Conservation (phyloP, 495 filamentous ascomycete species). For the Cryomyces antarcticus region DNA sequence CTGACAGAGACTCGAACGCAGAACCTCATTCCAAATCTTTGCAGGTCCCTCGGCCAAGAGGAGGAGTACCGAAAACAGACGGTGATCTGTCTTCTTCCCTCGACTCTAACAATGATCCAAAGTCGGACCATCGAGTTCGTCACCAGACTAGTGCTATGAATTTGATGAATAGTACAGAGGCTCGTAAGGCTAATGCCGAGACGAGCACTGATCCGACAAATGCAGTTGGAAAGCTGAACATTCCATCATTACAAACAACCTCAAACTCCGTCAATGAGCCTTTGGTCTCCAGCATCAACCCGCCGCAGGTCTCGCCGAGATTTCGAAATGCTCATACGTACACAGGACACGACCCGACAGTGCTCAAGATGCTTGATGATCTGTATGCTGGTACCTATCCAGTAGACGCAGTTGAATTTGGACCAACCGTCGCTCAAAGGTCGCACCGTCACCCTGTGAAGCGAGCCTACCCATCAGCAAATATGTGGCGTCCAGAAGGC, state of each 20-base stretch:
- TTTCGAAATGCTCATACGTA: conserved; percentile 43
- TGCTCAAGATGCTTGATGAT: conserved; percentile 67
- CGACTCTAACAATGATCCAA: conserved; percentile 7
- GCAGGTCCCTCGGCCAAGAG: neutral
- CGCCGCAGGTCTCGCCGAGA: conserved; percentile 4
- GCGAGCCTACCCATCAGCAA: conserved; percentile 26
- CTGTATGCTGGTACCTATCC: conserved; percentile 86
- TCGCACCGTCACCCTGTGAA: conserved; percentile 41
- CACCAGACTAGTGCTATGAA: conserved; percentile 67
- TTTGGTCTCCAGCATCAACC: neutral
- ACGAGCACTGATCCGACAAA: conserved; percentile 62
- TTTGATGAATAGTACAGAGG: conserved; percentile 57
- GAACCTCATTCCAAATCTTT: neutral
- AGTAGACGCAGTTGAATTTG: conserved; percentile 55
- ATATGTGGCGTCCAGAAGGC: conserved; percentile 68
- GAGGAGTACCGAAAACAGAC: conserved; percentile 7
- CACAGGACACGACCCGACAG: conserved; percentile 68
- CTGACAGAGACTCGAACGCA: neutral
- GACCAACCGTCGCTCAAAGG: conserved; percentile 59
- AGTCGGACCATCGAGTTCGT: conserved; percentile 6
- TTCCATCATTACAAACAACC: neutral
- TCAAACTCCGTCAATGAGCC: neutral
- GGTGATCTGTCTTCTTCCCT: neutral
- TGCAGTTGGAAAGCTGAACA: conserved; percentile 70
- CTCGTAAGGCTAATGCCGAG: conserved; percentile 59